Evolutionary conservation across 371 early-diverging fungal species (phyloP).

Genomic region (Actinomortierella ambigua): DNA sequence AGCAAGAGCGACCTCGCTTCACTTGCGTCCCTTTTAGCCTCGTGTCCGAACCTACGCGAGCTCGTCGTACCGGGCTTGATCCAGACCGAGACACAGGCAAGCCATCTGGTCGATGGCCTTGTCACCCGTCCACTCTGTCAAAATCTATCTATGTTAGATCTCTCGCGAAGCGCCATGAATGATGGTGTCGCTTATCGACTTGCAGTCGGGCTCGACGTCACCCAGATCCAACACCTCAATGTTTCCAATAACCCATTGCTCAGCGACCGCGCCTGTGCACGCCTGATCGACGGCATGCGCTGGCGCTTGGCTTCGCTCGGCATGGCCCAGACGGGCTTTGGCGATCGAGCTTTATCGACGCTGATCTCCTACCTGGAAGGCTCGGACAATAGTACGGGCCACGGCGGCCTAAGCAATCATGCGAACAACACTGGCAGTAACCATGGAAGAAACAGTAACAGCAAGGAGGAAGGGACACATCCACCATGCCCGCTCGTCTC

Average conservation of each 20-base stretch:
- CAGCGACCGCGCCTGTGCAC: slow-evolving; percentile 25
- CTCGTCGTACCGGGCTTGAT: slow-evolving; percentile 26
- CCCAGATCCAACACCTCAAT: slow-evolving; percentile 31
- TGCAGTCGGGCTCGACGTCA: slow-evolving; percentile 32
- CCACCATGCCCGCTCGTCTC: slow-evolving; percentile 21
- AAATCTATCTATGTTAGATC: slow-evolving; percentile 18
- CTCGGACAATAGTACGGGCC: no score
- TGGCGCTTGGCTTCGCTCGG: slow-evolving; percentile 28
- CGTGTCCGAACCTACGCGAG: slow-evolving; percentile 27
- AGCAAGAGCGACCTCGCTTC: slow-evolving; percentile 12
- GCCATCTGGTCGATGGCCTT: no score
- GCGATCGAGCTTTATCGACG: slow-evolving; percentile 21
- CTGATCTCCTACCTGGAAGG: no score
- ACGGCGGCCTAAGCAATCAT: no score
- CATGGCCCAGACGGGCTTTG: slow-evolving; percentile 43
- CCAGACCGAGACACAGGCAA: no score
- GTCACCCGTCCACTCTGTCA: no score
- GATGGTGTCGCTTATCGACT: slow-evolving; percentile 31
- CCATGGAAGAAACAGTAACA: no score
- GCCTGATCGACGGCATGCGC: slow-evolving; percentile 32
- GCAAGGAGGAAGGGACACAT: slow-evolving; percentile 5
- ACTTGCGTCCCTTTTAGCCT: slow-evolving; percentile 17
- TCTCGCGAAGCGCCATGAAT: slow-evolving; percentile 23
- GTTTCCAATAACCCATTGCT: slow-evolving; percentile 30
- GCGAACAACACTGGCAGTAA: no score